These are phyloP conservation scores for Barbarea vulgaris DNA, from an alignment of 345 rosid genomes.

Conservation along the genomic window DNA sequence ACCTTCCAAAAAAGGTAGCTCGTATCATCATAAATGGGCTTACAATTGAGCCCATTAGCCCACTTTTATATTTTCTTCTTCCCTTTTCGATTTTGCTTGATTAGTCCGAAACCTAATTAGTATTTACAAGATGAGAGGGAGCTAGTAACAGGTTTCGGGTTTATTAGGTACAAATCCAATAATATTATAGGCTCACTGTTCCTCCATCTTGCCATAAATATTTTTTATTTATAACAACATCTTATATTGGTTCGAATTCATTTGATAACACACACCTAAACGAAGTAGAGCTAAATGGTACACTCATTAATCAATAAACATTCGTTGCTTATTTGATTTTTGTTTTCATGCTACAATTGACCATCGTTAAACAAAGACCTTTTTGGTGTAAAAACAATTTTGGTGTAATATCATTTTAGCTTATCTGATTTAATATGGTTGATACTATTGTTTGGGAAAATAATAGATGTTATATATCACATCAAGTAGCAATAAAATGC, in stretches of 20 bases:
- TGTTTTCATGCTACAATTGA: not conserved
- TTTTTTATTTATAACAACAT: not conserved
- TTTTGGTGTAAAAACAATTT: not conserved
- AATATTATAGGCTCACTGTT: not conserved
- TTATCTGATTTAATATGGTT: not conserved
- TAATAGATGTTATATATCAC: not conserved
- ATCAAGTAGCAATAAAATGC: constrained; percentile 19
- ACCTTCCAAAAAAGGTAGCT: not conserved
- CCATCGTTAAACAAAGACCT: not conserved
- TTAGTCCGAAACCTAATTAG: not conserved
- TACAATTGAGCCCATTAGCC: constrained; percentile 10
- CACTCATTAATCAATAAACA: not conserved
- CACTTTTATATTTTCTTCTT: not conserved
- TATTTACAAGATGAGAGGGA: not conserved
- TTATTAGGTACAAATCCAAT: not conserved
- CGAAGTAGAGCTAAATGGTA: not conserved
- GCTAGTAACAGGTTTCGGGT: not conserved
- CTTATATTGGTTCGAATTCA: not conserved
- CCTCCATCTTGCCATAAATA: not conserved
- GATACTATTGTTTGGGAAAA: not conserved
- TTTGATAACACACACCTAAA: not conserved
- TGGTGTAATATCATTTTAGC: not conserved
- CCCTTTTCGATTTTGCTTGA: not conserved
- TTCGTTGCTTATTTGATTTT: not conserved
- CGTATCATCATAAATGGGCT: not conserved